These are phyloP conservation scores for Tarenaya hassleriana DNA, from an alignment of 345 rosid species.

Conservation along the genomic window DNA sequence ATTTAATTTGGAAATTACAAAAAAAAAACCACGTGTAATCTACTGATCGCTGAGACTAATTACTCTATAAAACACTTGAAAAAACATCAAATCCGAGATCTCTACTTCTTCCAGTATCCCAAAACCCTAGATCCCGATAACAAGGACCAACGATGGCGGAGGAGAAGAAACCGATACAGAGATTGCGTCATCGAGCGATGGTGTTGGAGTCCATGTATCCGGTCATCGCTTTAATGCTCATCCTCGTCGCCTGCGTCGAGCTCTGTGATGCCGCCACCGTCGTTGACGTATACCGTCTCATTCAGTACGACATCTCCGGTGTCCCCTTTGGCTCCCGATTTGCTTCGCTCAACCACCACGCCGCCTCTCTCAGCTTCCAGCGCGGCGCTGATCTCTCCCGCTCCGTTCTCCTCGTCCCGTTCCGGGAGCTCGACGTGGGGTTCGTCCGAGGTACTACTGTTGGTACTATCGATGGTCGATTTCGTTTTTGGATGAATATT, in stretches of 20 bases:
- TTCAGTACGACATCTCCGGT: conserved; percentile 92
- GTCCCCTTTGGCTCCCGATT: conserved; percentile 88
- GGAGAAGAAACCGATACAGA: conserved; percentile 28
- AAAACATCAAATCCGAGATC: conserved; percentile 23
- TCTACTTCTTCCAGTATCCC: conserved; percentile 10
- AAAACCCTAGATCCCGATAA: conserved; percentile 53
- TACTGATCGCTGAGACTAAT: conserved; percentile 1
- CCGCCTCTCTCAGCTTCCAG: conserved; percentile 66
- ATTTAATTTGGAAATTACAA: too few species aligned
- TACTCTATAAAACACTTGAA: neutral
- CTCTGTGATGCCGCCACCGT: conserved; percentile 95
- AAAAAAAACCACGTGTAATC: conserved; percentile 3
- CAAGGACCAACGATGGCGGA: conserved; percentile 34
- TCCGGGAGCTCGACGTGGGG: conserved; percentile 57
- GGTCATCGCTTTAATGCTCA: conserved; percentile 53
- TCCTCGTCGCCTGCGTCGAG: conserved; percentile 81
- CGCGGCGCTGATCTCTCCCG: conserved; percentile 87
- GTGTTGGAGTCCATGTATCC: conserved; percentile 67
- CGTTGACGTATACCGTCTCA: conserved; percentile 93
- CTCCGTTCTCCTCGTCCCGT: conserved; percentile 75
- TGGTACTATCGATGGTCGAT: neutral
- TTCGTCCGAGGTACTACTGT: conserved; percentile 58
- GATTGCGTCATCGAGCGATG: conserved; percentile 15
- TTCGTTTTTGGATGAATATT: neutral
- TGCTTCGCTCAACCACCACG: conserved; percentile 85